phyloP scores from a whole-genome alignment of 2,329 filamentous ascomycete genomes.

The Golovinomyces cichoracearum region DNA sequence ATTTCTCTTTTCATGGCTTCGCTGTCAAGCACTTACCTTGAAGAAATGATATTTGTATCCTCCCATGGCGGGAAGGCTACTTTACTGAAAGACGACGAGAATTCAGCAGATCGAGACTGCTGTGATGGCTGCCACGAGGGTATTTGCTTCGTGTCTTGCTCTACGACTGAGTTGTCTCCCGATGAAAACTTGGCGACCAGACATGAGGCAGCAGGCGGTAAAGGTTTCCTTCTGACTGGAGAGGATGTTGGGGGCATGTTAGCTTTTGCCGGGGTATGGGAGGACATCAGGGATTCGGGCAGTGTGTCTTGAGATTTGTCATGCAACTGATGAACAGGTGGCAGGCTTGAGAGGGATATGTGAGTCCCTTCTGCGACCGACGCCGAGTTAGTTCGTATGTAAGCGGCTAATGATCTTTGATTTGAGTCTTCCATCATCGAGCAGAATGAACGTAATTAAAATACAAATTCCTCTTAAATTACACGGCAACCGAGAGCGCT shows the following conservation, averaged over 20 bases:
- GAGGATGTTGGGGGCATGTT: conserved; percentile 3
- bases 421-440: too few relatives aligned
- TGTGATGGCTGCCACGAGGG: conserved; percentile 25
- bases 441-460: too few relatives aligned
- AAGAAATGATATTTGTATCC: background rate
- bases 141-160: conserved; percentile 22
- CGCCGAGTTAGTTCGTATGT: too few relatives aligned
- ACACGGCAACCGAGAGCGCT: too few relatives aligned
- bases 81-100: background rate
- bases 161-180: conserved; percentile 15
- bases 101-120: conserved; percentile 2
- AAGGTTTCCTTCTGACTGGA: conserved; percentile 30
- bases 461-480: too few relatives aligned
- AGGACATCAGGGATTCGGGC: too few relatives aligned
- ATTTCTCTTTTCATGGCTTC: background rate
- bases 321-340: too few relatives aligned
- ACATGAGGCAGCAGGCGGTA: conserved; percentile 29
- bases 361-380: too few relatives aligned
- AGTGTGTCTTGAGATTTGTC: too few relatives aligned
- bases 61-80: background rate
- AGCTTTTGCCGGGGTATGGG: background rate
- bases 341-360: too few relatives aligned
- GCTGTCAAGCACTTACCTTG: background rate
- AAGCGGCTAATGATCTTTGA: too few relatives aligned
- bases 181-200: conserved; percentile 24